Conservation (phyloP, 2,329 filamentous ascomycete genomes). For the Neonectria ditissima region DNA sequence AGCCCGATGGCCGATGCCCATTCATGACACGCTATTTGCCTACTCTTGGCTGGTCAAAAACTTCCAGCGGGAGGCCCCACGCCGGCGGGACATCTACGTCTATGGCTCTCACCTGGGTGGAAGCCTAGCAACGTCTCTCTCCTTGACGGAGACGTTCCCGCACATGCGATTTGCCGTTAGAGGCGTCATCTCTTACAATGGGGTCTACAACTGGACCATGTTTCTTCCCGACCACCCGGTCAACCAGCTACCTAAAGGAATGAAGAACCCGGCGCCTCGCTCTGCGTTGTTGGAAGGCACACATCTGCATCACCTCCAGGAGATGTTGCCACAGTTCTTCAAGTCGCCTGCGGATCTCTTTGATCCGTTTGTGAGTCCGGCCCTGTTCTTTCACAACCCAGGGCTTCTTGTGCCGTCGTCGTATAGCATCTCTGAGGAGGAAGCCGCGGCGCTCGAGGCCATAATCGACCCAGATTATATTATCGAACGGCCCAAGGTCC, state of each 20-base stretch:
- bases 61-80: constrained; percentile 52
- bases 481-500: constrained; percentile 39
- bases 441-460: constrained; percentile 42
- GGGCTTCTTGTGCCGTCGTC: constrained; percentile 59
- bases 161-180: constrained; percentile 60
- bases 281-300: constrained; percentile 46
- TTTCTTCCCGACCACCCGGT: constrained; percentile 66
- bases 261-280: constrained; percentile 29
- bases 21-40: constrained; percentile 67
- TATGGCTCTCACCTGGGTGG: constrained; percentile 71
- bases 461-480: constrained; percentile 38
- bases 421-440: constrained; percentile 54
- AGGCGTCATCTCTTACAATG: constrained; percentile 68
- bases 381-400: constrained; percentile 68
- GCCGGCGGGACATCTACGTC: constrained; percentile 56
- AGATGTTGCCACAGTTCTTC: constrained; percentile 60
- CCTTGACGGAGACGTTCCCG: constrained; percentile 65
- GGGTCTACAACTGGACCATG: constrained; percentile 74
- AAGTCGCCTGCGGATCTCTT: constrained; percentile 62
- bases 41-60: constrained; percentile 65
- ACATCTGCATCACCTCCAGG: constrained; percentile 53
- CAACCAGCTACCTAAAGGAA: constrained; percentile 47
- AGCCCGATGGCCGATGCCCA: constrained; percentile 65
- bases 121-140: constrained; percentile 66
- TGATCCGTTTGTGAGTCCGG: constrained; percentile 70